A percentile compares a stretch with the other conserved stretches of the same genome.
These are phyloP conservation scores for Trichoderma hamatum DNA, from an alignment of 2,329 filamentous ascomycete genomes.

Conservation along the genomic window DNA sequence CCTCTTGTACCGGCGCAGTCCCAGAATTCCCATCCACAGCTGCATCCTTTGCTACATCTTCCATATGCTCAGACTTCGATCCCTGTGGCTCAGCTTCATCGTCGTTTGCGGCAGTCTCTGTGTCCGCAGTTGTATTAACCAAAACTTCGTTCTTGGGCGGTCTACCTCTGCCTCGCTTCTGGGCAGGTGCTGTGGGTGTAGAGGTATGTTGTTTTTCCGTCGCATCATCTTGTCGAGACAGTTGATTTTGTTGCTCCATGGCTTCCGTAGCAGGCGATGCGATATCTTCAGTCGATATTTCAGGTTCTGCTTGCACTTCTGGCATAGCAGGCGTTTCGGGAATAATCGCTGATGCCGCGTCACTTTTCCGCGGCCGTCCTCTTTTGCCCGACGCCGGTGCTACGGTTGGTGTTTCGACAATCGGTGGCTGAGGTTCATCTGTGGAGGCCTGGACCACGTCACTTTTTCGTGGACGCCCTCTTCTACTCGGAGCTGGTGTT, in stretches of 20 bases:
- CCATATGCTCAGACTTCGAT: neutral
- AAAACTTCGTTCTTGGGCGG: slow-evolving; percentile 15
- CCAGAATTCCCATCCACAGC: neutral
- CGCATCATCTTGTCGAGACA: neutral
- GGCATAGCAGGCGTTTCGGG: neutral
- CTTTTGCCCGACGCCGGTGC: neutral
- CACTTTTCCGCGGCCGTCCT: neutral
- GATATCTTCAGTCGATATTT: neutral
- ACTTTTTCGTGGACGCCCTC: slow-evolving; percentile 2
- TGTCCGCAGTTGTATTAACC: neutral
- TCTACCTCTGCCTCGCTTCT: slow-evolving; percentile 19
- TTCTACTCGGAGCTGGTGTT: neutral
- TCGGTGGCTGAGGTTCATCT: neutral
- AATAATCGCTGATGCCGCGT: neutral
- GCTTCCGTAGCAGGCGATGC: neutral
- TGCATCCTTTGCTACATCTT: neutral
- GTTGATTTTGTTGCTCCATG: neutral
- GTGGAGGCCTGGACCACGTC: neutral
- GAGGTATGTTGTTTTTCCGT: neutral
- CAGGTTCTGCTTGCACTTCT: neutral
- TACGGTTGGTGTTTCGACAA: neutral
- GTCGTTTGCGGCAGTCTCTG: neutral
- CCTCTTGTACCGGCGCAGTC: neutral
- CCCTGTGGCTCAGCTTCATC: neutral
- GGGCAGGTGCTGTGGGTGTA: neutral